A percentile compares a stretch with the other conserved stretches of the same genome.
Conservation (phyloP, 176 grass and related monocot genomes). For the Secale cereale region DNA sequence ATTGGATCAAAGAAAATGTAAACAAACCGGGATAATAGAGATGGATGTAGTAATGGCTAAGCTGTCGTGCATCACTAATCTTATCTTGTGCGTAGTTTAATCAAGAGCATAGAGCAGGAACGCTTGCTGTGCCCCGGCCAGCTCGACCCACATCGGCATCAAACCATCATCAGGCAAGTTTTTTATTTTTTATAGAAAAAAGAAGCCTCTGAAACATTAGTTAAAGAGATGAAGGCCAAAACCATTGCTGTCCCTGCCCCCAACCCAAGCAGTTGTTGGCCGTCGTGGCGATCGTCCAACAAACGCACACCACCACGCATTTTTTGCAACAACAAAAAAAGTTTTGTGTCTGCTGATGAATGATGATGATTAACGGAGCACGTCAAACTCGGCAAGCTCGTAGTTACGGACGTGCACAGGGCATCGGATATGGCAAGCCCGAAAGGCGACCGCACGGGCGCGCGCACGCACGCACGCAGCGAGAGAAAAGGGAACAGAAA, state of each 20-base stretch:
- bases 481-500: neutral
- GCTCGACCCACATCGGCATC: slow-evolving; percentile 38
- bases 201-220: neutral
- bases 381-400: neutral
- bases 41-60: slow-evolving; percentile 24
- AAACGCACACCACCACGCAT: neutral
- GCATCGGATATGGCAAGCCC: too few relatives aligned
- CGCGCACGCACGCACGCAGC: too few relatives aligned
- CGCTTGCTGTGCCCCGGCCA: neutral
- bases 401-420: too few relatives aligned
- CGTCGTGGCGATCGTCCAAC: neutral
- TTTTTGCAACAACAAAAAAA: too few relatives aligned
- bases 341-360: too few relatives aligned
- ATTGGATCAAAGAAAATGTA: neutral
- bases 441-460: too few relatives aligned
- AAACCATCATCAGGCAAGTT: too few relatives aligned
- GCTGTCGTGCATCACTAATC: slow-evolving; percentile 31
- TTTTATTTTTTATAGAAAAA: neutral
- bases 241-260: slow-evolving; percentile 18
- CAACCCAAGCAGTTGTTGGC: neutral
- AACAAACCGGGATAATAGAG: neutral
- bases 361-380: neutral
- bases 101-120: neutral
- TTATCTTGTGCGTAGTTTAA: slow-evolving; percentile 25
- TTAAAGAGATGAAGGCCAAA: slow-evolving; percentile 6